Evolutionary conservation across 441 rosid genomes (phyloP).

Genomic region (Metrosideros polymorpha): DNA sequence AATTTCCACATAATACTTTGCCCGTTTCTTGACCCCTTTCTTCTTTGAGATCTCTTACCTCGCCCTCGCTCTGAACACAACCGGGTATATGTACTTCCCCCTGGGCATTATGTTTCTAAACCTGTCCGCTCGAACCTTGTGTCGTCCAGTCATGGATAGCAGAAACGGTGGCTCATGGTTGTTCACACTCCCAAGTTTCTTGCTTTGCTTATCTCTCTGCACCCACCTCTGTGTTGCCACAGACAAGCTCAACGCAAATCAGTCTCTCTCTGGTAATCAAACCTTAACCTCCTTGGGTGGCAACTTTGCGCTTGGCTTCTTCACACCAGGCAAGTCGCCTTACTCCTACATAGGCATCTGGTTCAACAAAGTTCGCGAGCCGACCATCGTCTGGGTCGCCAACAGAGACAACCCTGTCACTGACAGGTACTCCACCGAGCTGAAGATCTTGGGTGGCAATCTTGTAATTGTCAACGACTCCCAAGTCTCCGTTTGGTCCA

Average conservation of each 20-base stretch:
- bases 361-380: constrained; percentile 32
- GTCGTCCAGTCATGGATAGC: constrained; percentile 3
- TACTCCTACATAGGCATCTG: constrained; percentile 58
- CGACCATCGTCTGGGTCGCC: constrained; percentile 39
- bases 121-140: not conserved
- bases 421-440: constrained; percentile 10
- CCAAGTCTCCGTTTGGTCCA: constrained; percentile 32
- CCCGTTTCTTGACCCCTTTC: constrained; percentile 37
- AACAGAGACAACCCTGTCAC: constrained; percentile 25
- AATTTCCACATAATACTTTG: constrained; percentile 28
- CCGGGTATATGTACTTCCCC: not conserved
- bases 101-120: not conserved
- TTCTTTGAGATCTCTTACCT: not conserved
- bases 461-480: constrained; percentile 34
- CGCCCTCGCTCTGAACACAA: not conserved
- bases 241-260: constrained; percentile 19
- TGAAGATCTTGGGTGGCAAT: constrained; percentile 25
- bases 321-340: constrained; percentile 30
- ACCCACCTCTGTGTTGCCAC: constrained; percentile 14
- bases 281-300: constrained; percentile 22
- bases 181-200: not conserved
- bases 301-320: constrained; percentile 33
- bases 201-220: constrained; percentile 4
- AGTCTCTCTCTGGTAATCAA: constrained; percentile 27
- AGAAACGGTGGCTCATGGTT: not conserved